Base-by-base conservation (phyloP, 2,329 filamentous ascomycete species). In the Talaromyces sp. region DNA sequence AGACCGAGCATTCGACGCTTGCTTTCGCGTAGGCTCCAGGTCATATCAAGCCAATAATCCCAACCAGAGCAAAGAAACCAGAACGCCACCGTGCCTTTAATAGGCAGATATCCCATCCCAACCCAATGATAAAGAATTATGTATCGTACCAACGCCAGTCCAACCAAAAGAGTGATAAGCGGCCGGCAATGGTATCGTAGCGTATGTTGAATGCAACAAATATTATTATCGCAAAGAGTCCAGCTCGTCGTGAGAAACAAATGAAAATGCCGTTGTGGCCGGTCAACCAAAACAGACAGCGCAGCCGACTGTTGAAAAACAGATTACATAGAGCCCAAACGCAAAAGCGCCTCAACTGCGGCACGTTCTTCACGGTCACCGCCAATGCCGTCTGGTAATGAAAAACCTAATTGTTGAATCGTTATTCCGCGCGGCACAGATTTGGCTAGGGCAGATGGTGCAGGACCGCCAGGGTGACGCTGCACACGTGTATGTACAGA, bases 261-360 rank as follows among this genome's bases (percentile, higher is more conserved):
- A 45, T 33, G 47, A 56, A 62, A 62, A 4, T 2, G 27, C 47
- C 47, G 62, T 60, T 31, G 43, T 65, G n/a, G 33, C 49, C 49
- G 22, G 49, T 33, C 27, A 52, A 66, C 58, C 13, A 45, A 66
- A 57, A 67, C 66, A 62, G 43, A 56, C 64, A 47, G 49, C 65
- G 49, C 13, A 63, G 15, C 37, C 31, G 39, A 61, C 15, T 33
- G 7, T 33, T 35, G 8, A 49, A 65, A 60, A 33, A 35, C 47
- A 35, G 71, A 68, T 79, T 76, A 83, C 77, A 82, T 81, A 56
- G 80, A 81, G 66, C 81, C 80, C 69, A 83, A 73, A 67, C 78
- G 77, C 68, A 83, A 72, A 65, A 83, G 78, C 60, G 81, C 81
- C 69, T 82, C 81, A 65, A 82, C 79, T 33, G 81, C 81, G 60